Conservation (phyloP, 805 yeast genomes). For the Candida qinlingensis region DNA sequence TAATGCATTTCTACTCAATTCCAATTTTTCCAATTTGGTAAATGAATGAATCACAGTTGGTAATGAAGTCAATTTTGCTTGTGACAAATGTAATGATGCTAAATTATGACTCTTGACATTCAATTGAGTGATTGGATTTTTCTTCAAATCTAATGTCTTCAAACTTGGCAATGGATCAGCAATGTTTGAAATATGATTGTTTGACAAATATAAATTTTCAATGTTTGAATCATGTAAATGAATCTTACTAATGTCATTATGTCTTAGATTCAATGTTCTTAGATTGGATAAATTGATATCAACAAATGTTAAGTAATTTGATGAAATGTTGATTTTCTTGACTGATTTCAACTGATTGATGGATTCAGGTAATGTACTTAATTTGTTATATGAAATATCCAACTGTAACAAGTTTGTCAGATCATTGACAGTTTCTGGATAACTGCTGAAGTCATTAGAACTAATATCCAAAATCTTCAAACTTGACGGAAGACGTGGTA, state of each 20-base stretch:
- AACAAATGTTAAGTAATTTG: constrained; percentile 48
- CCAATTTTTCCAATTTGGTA: constrained; percentile 64
- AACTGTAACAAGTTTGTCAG: constrained; percentile 56
- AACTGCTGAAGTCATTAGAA: constrained; percentile 61
- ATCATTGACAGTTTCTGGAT: constrained; percentile 62
- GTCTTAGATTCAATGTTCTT: constrained; percentile 71
- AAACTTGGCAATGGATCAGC: constrained; percentile 57
- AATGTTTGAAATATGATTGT: constrained; percentile 69
- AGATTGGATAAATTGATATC: constrained; percentile 45
- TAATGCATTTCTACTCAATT: constrained; percentile 76
- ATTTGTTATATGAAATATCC: constrained; percentile 78
- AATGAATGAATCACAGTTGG: constrained; percentile 60
- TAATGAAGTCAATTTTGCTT: constrained; percentile 75
- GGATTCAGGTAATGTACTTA: constrained; percentile 54
- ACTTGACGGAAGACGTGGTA: constrained; percentile 55
- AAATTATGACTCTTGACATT: constrained; percentile 50
- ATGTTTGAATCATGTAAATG: constrained; percentile 44
- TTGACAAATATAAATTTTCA: constrained; percentile 69
- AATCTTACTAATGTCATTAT: constrained; percentile 49
- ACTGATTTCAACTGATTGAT: constrained; percentile 56
- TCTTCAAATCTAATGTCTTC: constrained; percentile 65
- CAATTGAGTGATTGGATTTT: constrained; percentile 78
- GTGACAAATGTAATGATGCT: constrained; percentile 69
- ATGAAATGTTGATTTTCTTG: constrained; percentile 66
- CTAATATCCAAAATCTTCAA: constrained; percentile 66